Evolutionary conservation across 2,329 filamentous ascomycete genomes (phyloP).

Genomic region (Talaromyces sp.): DNA sequence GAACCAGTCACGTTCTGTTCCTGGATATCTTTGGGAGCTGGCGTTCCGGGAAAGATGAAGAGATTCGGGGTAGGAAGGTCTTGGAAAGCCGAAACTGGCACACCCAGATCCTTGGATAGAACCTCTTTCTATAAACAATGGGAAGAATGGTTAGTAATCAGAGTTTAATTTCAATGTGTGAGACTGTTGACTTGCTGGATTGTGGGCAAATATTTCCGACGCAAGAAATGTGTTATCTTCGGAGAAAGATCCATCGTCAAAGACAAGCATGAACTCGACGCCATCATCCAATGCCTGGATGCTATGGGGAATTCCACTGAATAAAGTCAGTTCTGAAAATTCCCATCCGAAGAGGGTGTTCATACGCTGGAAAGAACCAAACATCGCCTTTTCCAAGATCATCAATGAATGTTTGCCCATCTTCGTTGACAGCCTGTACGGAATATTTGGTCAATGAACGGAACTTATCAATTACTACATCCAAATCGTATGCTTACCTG

Average conservation of each 20-base stretch:
- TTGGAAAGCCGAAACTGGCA: constrained; percentile 48
- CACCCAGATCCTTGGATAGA: constrained; percentile 50
- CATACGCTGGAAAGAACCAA: constrained; percentile 68
- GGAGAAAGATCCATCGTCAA: constrained; percentile 54
- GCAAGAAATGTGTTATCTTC: constrained; percentile 71
- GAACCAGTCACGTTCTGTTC: constrained; percentile 56
- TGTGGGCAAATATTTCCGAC: constrained; percentile 53
- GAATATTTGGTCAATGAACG: not conserved
- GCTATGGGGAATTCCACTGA: constrained; percentile 63
- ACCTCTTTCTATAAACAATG: constrained; percentile 34
- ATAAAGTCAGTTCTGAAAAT: not conserved
- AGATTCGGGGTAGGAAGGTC: constrained; percentile 61
- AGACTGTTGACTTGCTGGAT: constrained; percentile 19
- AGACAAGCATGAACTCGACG: constrained; percentile 59
- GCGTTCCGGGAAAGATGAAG: constrained; percentile 70
- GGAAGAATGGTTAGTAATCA: not conserved
- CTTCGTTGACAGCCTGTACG: constrained; percentile 34
- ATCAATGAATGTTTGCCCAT: constrained; percentile 71
- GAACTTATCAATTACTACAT: not conserved
- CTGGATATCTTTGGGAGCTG: constrained; percentile 57
- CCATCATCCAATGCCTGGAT: constrained; percentile 67
- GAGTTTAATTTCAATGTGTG: not conserved
- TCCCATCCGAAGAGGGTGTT: not conserved
- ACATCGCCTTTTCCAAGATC: constrained; percentile 70
- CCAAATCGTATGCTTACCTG: constrained; percentile 16